These are phyloP conservation scores for Eurotiales sp. DNA, from an alignment of 2,329 filamentous ascomycete genomes.

Conservation along the genomic window DNA sequence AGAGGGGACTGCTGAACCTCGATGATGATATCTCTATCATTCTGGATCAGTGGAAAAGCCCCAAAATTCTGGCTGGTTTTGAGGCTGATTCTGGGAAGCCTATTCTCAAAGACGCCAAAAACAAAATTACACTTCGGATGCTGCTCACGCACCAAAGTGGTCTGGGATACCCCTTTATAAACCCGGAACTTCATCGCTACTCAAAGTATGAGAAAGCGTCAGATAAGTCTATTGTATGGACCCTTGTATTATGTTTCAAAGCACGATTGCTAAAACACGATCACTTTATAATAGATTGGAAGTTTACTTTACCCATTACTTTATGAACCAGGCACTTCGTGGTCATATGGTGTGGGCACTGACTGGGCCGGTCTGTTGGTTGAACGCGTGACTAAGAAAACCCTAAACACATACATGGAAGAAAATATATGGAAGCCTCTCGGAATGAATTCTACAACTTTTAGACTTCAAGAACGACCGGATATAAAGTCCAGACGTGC, in stretches of 20 bases:
- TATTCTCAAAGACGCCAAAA: background rate
- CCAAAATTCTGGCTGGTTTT: conserved; percentile 1
- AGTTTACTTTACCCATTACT: background rate
- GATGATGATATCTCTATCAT: conserved; percentile 5
- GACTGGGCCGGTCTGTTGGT: conserved; percentile 9
- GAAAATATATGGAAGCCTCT: conserved; percentile 9
- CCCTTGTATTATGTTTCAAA: background rate
- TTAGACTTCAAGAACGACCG: background rate
- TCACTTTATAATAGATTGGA: background rate
- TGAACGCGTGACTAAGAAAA: conserved; percentile 3
- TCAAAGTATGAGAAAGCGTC: conserved; percentile 2
- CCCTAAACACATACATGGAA: conserved; percentile 4
- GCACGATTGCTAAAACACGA: background rate
- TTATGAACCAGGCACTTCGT: conserved; percentile 7
- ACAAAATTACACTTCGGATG: conserved; percentile 1
- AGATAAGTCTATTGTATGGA: background rate
- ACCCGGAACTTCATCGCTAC: background rate
- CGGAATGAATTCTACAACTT: conserved; percentile 1
- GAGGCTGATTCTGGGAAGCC: conserved; percentile 4
- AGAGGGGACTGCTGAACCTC: conserved; percentile 2
- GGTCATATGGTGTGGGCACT: conserved; percentile 3
- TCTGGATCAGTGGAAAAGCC: background rate
- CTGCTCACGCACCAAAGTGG: conserved; percentile 8
- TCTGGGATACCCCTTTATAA: background rate
- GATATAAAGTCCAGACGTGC: conserved; percentile 4